Conservation (phyloP, 1,139 yeast genomes). For the Candida sanyaensis region DNA sequence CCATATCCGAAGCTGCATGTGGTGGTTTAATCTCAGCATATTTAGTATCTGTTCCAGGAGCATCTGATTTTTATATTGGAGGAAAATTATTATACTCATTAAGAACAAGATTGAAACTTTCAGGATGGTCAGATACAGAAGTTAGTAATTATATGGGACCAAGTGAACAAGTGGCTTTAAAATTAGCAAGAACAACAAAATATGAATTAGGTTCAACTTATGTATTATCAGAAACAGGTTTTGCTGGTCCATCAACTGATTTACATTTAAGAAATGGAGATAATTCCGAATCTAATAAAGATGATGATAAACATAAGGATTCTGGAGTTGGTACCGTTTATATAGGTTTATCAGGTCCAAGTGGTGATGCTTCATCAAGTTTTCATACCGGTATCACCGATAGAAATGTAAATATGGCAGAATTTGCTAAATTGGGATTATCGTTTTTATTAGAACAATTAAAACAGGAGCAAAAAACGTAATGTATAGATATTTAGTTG, state of each 20-base stretch:
- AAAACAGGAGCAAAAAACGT: slow-evolving; percentile 1
- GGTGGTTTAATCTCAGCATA: slow-evolving; percentile 85
- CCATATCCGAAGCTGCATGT: slow-evolving; percentile 87
- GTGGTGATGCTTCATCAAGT: slow-evolving; percentile 53
- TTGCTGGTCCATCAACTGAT: slow-evolving; percentile 73
- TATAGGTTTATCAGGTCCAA: slow-evolving; percentile 71
- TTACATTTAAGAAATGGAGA: slow-evolving; percentile 31
- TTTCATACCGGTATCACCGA: slow-evolving; percentile 48
- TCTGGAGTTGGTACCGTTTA: slow-evolving; percentile 64
- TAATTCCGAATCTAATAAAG: slow-evolving; percentile 17
- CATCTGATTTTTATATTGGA: slow-evolving; percentile 80
- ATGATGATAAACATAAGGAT: slow-evolving; percentile 7
- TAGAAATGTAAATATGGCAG: slow-evolving; percentile 69
- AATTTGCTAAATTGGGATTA: slow-evolving; percentile 70
- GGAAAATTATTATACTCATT: slow-evolving; percentile 80
- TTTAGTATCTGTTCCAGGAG: slow-evolving; percentile 81
- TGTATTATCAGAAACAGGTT: slow-evolving; percentile 83
- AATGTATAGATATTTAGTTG: not conserved
- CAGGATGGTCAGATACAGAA: slow-evolving; percentile 78
- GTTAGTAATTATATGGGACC: slow-evolving; percentile 79
- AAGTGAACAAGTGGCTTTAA: slow-evolving; percentile 69
- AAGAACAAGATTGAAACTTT: slow-evolving; percentile 67
- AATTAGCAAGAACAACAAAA: slow-evolving; percentile 75
- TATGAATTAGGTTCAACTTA: slow-evolving; percentile 82
- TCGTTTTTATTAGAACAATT: slow-evolving; percentile 54